Evolutionary conservation across 164 flowering plant genomes (phyloP).

Genomic region (Santalum album): DNA sequence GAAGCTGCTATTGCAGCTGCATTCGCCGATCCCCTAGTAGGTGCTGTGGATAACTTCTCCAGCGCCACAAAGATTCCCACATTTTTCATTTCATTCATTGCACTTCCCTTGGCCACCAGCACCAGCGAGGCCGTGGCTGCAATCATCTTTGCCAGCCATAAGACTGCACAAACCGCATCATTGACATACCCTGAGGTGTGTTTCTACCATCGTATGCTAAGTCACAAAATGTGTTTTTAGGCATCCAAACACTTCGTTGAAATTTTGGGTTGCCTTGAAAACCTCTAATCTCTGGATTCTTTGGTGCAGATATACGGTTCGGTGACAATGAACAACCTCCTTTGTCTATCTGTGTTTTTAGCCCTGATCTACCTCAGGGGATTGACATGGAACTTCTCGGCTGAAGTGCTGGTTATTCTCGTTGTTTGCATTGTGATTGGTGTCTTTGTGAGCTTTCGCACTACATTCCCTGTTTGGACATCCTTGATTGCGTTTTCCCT

Average conservation of each 20-base stretch:
- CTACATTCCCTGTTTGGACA: slow-evolving; percentile 20
- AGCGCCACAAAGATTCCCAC: slow-evolving; percentile 23
- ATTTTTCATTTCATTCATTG: slow-evolving; percentile 25
- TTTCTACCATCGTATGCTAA: too few species aligned
- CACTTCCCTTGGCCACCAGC: slow-evolving; percentile 26
- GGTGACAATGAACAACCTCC: slow-evolving; percentile 25
- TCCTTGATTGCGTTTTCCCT: slow-evolving; percentile 9
- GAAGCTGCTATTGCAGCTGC: slow-evolving; percentile 24
- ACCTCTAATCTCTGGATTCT: neutral
- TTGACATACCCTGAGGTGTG: slow-evolving; percentile 14
- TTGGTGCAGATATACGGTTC: slow-evolving; percentile 25
- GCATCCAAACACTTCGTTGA: neutral
- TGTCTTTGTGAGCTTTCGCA: slow-evolving; percentile 20
- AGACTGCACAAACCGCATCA: slow-evolving; percentile 19
- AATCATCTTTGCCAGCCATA: slow-evolving; percentile 22
- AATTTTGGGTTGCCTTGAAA: neutral
- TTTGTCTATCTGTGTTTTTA: slow-evolving; percentile 24
- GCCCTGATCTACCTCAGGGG: slow-evolving; percentile 20
- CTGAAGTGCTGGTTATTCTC: slow-evolving; percentile 27
- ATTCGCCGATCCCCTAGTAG: slow-evolving; percentile 29
- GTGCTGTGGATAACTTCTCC: slow-evolving; percentile 26
- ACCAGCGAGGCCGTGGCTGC: slow-evolving; percentile 31
- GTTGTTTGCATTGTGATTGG: slow-evolving; percentile 31
- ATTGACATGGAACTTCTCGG: slow-evolving; percentile 29
- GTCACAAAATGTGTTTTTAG: neutral